phyloP scores from a whole-genome alignment of 2,329 filamentous ascomycete species.

The Fusarium nisikadoi region DNA sequence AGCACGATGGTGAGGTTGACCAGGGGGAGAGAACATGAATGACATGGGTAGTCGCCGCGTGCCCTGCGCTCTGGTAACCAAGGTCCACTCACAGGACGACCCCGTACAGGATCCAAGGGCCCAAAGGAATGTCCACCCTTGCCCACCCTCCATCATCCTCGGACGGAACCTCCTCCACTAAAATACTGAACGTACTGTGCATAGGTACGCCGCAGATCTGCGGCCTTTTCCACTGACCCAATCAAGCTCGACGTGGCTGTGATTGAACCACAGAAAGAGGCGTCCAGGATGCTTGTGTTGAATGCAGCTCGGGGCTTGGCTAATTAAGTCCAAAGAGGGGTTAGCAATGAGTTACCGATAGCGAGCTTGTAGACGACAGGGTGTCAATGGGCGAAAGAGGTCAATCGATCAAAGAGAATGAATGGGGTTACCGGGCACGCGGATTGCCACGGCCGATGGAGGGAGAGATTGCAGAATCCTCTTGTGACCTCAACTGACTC shows the following conservation, averaged over 20 bases:
- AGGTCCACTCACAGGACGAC: conserved; percentile 36
- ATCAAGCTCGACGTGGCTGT: conserved; percentile 41
- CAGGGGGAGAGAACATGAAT: conserved; percentile 34
- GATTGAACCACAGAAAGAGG: conserved; percentile 39
- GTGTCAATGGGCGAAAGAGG: conserved; percentile 39
- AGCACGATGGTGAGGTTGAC: conserved; percentile 39
- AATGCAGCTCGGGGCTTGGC: conserved; percentile 45
- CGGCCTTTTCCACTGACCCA: conserved; percentile 45
- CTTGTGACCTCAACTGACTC: conserved; percentile 46
- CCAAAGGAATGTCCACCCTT: conserved; percentile 41
- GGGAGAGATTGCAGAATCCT: conserved; percentile 42
- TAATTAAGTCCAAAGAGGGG: conserved; percentile 43
- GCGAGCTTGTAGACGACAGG: conserved; percentile 38
- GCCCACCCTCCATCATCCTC: neutral
- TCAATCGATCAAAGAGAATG: conserved; percentile 39
- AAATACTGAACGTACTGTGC: conserved; percentile 40
- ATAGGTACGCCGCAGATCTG: conserved; percentile 42
- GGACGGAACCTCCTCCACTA: conserved; percentile 23
- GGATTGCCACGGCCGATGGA: conserved; percentile 42
- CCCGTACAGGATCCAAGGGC: conserved; percentile 37
- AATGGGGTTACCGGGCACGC: conserved; percentile 42
- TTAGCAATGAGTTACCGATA: conserved; percentile 43
- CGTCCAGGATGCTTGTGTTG: conserved; percentile 42
- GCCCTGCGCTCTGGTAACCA: conserved; percentile 34
- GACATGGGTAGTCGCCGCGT: conserved; percentile 33